Conservation (phyloP, 805 yeast genomes). For the Saccharomyces jurei region DNA sequence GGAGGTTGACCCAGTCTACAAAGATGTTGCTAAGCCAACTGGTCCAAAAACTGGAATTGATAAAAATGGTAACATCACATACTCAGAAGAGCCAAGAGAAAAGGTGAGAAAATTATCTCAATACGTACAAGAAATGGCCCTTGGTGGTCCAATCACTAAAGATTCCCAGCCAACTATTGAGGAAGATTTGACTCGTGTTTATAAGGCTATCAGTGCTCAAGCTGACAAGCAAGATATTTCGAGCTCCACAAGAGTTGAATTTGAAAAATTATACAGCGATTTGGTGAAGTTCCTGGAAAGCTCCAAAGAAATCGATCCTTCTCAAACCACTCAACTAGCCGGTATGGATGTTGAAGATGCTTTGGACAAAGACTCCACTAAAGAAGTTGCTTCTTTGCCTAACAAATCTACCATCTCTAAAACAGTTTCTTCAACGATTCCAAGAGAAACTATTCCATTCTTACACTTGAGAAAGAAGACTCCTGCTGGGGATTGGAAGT, state of each 20-base stretch:
- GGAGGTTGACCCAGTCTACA: constrained; percentile 80
- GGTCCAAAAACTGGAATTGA: constrained; percentile 90
- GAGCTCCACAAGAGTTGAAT: constrained; percentile 58
- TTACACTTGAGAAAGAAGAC: constrained; percentile 80
- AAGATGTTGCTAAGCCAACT: constrained; percentile 88
- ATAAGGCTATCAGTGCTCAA: constrained; percentile 72
- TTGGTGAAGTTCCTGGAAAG: constrained; percentile 61
- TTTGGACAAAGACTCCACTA: constrained; percentile 46
- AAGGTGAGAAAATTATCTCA: constrained; percentile 91
- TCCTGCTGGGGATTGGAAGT: constrained; percentile 69
- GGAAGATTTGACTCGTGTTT: constrained; percentile 77
- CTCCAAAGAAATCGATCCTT: constrained; percentile 62
- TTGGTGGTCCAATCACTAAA: constrained; percentile 79
- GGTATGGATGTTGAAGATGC: constrained; percentile 47
- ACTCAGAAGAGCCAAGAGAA: constrained; percentile 79
- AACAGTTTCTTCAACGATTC: constrained; percentile 66
- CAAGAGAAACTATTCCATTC: constrained; percentile 87
- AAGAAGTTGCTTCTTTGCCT: constrained; percentile 80
- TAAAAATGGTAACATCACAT: constrained; percentile 77
- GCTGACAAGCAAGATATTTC: constrained; percentile 40
- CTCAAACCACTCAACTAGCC: constrained; percentile 51
- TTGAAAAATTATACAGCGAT: constrained; percentile 63
- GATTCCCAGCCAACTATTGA: constrained; percentile 63
- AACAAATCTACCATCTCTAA: constrained; percentile 59
- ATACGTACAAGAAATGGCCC: constrained; percentile 93